Evolutionary conservation across 2,329 filamentous ascomycete genomes (phyloP), one percentile per base, ranked within the genome.

Genomic region (Penicillium concentricum): DNA sequence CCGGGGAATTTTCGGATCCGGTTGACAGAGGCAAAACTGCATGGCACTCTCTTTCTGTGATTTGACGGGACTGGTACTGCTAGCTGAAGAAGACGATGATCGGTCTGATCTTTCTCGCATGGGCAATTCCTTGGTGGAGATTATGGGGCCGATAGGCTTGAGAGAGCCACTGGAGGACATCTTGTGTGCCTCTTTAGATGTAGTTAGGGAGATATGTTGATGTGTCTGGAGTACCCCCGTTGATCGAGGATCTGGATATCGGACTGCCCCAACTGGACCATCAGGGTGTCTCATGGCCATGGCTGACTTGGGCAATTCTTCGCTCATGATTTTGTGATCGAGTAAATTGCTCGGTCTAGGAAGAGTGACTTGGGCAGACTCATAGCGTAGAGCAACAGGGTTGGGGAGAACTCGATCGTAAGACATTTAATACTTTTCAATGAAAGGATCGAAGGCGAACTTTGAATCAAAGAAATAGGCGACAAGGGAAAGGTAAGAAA

Each of bases 1-100:
- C 66, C 87, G 79, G 57, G 87, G 87, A 59, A 89, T 88, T 72
- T 89, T 89, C 24, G 86, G 86, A 67, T 88, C 86, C 38, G 86
- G 85, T 66, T 87, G 86, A 72, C 87, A 89, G 65, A 89, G 81
- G 74, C 87, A 89, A 61, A 88, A 83, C 62, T 85, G 80, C 28
- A 75, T 71, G 47, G 71, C 72, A 26, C 74, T 75, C 34, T 81
- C 78, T 56, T 70, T 75, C 16, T 46, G 44, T 35, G 70, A 66
- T 41, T 74, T 74, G 34, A 68, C 59, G 1, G 74, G 73, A 52
- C 72, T 74, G 13, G 69, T 52, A 30, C 60, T 62, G 13, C 59
- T 51, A 28, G 56, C 63, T 2, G 64, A 71, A 2, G 74, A 74
- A 0, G 69, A 67, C 5, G 71, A 66, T 2, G 70, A 67, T 26